These are phyloP conservation scores for Flaveria bidentis DNA, from an alignment of 129 eudicot genomes.

Conservation along the genomic window DNA sequence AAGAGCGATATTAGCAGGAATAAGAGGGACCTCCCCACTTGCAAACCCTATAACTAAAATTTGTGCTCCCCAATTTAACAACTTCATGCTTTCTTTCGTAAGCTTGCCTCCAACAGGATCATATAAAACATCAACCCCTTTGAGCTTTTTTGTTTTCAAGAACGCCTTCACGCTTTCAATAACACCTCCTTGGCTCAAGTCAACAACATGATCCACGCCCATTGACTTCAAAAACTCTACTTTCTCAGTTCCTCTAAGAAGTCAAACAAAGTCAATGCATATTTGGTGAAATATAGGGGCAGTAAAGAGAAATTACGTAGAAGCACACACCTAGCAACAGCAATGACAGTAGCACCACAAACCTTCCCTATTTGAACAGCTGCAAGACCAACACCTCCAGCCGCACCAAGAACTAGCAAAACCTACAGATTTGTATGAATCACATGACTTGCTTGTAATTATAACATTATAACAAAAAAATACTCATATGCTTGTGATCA, in stretches of 20 bases:
- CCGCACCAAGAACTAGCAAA: constrained; percentile 96
- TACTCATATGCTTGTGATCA: too few relatives aligned
- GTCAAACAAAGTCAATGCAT: constrained; percentile 2
- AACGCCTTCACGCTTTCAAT: constrained; percentile 77
- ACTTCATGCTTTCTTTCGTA: constrained; percentile 74
- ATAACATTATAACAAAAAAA: too few relatives aligned
- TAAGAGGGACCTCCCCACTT: constrained; percentile 94
- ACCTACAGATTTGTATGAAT: constrained; percentile 51
- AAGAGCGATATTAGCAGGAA: constrained; percentile 94
- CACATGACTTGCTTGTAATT: constrained; percentile 12
- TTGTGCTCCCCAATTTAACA: constrained; percentile 96
- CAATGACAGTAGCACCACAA: constrained; percentile 82
- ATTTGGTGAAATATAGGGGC: not conserved
- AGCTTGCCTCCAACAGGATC: constrained; percentile 99
- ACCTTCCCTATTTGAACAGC: constrained; percentile 97
- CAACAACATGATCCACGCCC: constrained; percentile 95
- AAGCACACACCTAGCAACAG: constrained; percentile 76
- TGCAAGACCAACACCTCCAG: constrained; percentile 98
- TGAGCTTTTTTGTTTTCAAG: constrained; percentile 69
- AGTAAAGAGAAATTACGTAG: not conserved
- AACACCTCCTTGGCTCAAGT: constrained; percentile 60
- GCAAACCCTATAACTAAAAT: constrained; percentile 96
- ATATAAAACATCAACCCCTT: constrained; percentile 91
- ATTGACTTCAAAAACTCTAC: constrained; percentile 66
- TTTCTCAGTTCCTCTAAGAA: constrained; percentile 61